Base-by-base conservation (phyloP, 192 early-diverging fungal genomes). In the Thamnidium elegans region DNA sequence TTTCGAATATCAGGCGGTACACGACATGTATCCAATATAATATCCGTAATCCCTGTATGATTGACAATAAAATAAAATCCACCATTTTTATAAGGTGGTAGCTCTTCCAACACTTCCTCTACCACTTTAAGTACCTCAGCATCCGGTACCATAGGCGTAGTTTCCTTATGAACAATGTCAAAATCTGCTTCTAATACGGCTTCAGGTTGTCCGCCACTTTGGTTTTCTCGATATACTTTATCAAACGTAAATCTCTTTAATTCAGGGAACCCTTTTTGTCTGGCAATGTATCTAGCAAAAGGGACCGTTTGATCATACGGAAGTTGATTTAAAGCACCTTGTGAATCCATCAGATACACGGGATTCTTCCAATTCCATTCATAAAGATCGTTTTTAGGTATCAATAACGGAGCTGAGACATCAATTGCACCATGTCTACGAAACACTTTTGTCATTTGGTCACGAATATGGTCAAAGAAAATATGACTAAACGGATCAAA, bases 241-340 rank as follows among this genome's bases (percentile, higher is more conserved):
- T 93, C 95, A 73, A 97, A 92, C 19, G 83, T 82, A 73, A 87
- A 97, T 53, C 95, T 81, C 70, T 96, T 96, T 30, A 96, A 67
- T 54, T 88, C 79, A 0, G 80, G 83, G 59, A 87, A 86, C 11
- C 66, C 70, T 64, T 86, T 77, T 39, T 85, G 85, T 17, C 90
- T 73, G 13, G 90, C 87, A 47, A 96, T 82, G 23, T 90, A 92
- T 30, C 95, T 75, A 8, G 94, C 94, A 82, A 94, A 98, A 19
- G 95, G 93, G 10, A 90, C 88, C 0, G 94, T 95, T 68, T 96
- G 79, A 78, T 98, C 95, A 70, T 86, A 91, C 0, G 93, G 93
- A 19, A 93, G 64, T 63, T 92, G 92, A 55, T 95, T 91, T 20
- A 96, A 71, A 50, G 80, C 83, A 58, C 96, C 96, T 43, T 79